These are phyloP conservation scores for Litchi chinensis DNA, from an alignment of 345 rosid species.

Conservation along the genomic window DNA sequence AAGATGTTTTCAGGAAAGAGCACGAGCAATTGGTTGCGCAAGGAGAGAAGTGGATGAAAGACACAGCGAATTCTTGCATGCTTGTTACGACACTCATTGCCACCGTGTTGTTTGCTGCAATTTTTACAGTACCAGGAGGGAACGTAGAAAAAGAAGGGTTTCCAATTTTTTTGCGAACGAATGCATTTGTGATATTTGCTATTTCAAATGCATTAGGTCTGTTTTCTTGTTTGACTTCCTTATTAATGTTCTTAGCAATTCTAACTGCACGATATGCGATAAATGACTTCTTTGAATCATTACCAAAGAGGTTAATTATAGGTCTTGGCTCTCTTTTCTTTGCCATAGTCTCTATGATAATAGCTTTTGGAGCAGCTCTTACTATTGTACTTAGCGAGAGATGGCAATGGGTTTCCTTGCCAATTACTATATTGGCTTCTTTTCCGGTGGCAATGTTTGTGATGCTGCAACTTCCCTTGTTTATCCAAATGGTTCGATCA, in stretches of 20 bases:
- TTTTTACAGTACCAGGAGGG: constrained; percentile 27
- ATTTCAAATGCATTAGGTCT: constrained; percentile 17
- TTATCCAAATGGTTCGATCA: background rate
- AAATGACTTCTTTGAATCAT: constrained; percentile 13
- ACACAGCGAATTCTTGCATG: constrained; percentile 14
- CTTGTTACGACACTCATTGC: constrained; percentile 23
- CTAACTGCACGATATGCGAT: constrained; percentile 20
- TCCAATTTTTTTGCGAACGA: constrained; percentile 12
- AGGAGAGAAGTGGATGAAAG: constrained; percentile 25
- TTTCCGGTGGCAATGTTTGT: background rate
- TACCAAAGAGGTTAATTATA: constrained; percentile 17
- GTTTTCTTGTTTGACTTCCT: constrained; percentile 15
- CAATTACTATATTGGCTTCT: background rate
- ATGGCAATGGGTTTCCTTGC: background rate
- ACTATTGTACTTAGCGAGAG: background rate
- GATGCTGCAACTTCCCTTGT: background rate
- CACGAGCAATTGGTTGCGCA: constrained; percentile 11
- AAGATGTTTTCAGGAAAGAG: background rate
- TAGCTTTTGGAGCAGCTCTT: constrained; percentile 13
- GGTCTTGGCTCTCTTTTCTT: constrained; percentile 20
- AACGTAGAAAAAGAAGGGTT: background rate
- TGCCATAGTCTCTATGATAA: constrained; percentile 22
- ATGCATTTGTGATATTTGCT: constrained; percentile 16
- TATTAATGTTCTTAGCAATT: constrained; percentile 23
- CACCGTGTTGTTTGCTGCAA: constrained; percentile 23